Conservation (phyloP, 805 yeast genomes). For the Metschnikowia vanudenii region DNA sequence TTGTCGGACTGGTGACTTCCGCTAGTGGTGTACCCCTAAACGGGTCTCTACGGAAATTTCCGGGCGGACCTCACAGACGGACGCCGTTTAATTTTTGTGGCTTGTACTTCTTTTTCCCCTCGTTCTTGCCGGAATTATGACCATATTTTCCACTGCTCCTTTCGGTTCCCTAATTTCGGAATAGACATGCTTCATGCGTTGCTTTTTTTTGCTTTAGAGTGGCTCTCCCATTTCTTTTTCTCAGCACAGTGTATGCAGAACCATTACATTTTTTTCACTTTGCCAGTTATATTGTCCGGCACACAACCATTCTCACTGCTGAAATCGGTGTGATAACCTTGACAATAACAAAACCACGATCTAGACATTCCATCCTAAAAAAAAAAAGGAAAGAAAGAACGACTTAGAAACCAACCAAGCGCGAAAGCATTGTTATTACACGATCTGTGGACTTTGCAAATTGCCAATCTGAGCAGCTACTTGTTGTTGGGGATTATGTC, state of each 20-base stretch:
- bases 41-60: too few species aligned
- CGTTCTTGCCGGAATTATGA: too few species aligned
- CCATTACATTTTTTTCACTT: neutral
- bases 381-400: neutral
- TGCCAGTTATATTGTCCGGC: neutral
- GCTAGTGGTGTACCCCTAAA: neutral
- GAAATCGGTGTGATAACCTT: neutral
- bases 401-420: too few species aligned
- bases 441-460: too few species aligned
- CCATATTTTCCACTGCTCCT: too few species aligned
- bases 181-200: neutral
- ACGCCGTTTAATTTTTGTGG: too few species aligned
- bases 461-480: too few species aligned
- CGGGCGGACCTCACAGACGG: too few species aligned
- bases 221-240: conserved; percentile 1
- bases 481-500: too few species aligned
- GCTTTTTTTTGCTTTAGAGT: neutral
- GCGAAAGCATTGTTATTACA: too few species aligned
- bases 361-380: neutral
- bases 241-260: neutral
- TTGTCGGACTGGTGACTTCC: conserved; percentile 1
- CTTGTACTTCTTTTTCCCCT: too few species aligned
- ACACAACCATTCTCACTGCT: neutral
- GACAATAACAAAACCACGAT: neutral
- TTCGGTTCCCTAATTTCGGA: neutral